Percentiles rank a stretch among this genome's conserved stretches.
phyloP scores from a whole-genome alignment of 768 basidiomycete species.

The Rossbeevera mucosa region DNA sequence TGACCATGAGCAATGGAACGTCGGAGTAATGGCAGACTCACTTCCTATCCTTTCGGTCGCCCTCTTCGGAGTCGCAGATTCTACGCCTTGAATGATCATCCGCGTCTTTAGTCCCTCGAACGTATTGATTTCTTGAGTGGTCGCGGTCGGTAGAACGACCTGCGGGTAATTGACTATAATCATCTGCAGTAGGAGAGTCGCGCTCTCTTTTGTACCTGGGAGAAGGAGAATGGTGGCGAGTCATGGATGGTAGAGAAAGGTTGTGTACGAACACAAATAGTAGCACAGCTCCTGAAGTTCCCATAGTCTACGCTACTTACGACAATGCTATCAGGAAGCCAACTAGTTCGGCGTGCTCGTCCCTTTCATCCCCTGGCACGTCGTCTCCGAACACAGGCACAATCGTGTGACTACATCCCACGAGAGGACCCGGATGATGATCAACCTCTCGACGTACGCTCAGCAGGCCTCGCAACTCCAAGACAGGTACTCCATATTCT shows the following conservation, averaged over 20 bases:
- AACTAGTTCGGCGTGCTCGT: slow-evolving; percentile 24
- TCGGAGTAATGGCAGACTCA: slow-evolving; percentile 23
- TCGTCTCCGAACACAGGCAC: slow-evolving; percentile 53
- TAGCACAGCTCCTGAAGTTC: slow-evolving; percentile 1
- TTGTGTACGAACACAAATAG: not conserved
- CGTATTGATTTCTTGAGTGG: slow-evolving; percentile 27
- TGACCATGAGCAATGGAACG: slow-evolving; percentile 5
- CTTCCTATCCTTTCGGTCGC: slow-evolving; percentile 45
- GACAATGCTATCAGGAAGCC: slow-evolving; percentile 21
- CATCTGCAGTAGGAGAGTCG: slow-evolving; percentile 33
- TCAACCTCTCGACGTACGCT: slow-evolving; percentile 28
- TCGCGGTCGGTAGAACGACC: slow-evolving; percentile 31
- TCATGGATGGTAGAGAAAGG: slow-evolving; percentile 33
- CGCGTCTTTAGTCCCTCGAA: slow-evolving; percentile 24
- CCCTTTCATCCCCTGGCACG: slow-evolving; percentile 30
- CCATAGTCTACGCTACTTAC: not conserved
- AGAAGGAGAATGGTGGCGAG: slow-evolving; percentile 46
- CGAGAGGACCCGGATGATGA: slow-evolving; percentile 32
- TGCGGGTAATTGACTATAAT: slow-evolving; percentile 27
- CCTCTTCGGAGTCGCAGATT: slow-evolving; percentile 20
- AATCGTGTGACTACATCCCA: slow-evolving; percentile 38
- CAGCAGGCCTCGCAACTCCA: slow-evolving; percentile 56
- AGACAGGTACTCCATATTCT: slow-evolving; percentile 36
- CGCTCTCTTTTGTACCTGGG: slow-evolving; percentile 24
- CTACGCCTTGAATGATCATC: slow-evolving; percentile 33